These are phyloP conservation scores for Globisporangium takayamanum DNA, from an alignment of 352 stramenopile species.

Conservation along the genomic window DNA sequence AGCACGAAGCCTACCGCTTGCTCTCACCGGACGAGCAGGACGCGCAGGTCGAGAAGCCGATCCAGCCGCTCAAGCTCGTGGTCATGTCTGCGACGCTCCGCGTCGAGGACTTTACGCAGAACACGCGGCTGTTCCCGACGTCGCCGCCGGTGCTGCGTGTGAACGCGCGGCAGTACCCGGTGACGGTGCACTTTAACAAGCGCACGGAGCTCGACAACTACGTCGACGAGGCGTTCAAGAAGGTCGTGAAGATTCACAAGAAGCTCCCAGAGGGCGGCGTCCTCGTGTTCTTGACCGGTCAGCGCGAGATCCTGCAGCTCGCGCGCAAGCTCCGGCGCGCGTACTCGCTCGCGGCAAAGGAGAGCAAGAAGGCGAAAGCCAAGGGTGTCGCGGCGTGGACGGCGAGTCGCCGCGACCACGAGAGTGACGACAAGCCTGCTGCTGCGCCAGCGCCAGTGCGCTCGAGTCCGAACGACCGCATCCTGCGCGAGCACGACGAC, in stretches of 20 bases:
- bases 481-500: slow-evolving; percentile 75
- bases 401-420: background rate
- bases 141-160: slow-evolving; percentile 92
- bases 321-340: slow-evolving; percentile 60
- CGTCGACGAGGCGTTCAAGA: slow-evolving; percentile 92
- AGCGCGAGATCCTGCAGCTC: slow-evolving; percentile 93
- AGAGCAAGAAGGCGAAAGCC: slow-evolving; percentile 26
- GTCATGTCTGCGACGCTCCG: slow-evolving; percentile 99
- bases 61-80: slow-evolving; percentile 73
- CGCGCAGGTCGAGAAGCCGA: slow-evolving; percentile 34
- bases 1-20: slow-evolving; percentile 45
- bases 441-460: slow-evolving; percentile 9
- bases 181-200: slow-evolving; percentile 98
- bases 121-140: slow-evolving; percentile 89
- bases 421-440: background rate
- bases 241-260: slow-evolving; percentile 96
- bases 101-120: slow-evolving; percentile 96
- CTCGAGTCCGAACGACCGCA: slow-evolving; percentile 27
- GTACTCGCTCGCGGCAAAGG: slow-evolving; percentile 32
- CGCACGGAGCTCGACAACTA: slow-evolving; percentile 97
- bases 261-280: slow-evolving; percentile 96
- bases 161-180: slow-evolving; percentile 92
- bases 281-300: slow-evolving; percentile 97
- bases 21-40: slow-evolving; percentile 33
- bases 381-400: slow-evolving; percentile 7